Evolutionary conservation across 805 yeast species (phyloP), one percentile per base, ranked within the genome.

Genomic region (Yamadazyma olivae): DNA sequence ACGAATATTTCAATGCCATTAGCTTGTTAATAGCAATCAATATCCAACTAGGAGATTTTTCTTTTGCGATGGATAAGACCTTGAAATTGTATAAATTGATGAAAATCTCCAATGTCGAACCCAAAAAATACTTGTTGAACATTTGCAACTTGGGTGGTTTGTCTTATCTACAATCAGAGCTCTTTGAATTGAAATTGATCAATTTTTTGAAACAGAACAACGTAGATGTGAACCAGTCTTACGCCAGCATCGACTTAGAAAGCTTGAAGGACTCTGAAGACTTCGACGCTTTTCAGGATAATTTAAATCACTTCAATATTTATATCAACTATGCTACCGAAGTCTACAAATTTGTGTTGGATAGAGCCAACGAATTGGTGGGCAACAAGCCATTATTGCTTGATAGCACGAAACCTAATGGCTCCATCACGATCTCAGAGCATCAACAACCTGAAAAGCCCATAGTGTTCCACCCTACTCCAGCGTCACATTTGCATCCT

Each of bases 1-100:
- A 83, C 39, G 96, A 88, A 49, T 74, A 83, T 43, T 81, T 89
- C 55, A 77, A 80, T 37, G 82, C 87, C 1, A 70, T 91, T 57
- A 95, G 89, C 48, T 51, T 86, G 38, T 75, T 81, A 45, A 79
- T 85, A 3, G 88, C 93, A 2, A 64, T 80, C 26, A 81, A 84
- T 42, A 59, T 87, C 37, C 71, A 83, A 1, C 67, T 78, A 12
- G 87, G 87, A n/a, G 88, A 83, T 53, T 62, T 79, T 33, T 62
- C 74, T 14, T 61, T 74, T 31, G 88, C 90, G 1, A 61, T 80
- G 14, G 64, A 75, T 33, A 70, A 83, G 30, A 81, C 81, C 46
- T 64, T 77, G 44, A 70, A 79, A 19, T 76, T 85, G 37, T 79
- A 82, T 7, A 77, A 77, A 49, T 74, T 84, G 71, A 84, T 83